Base-by-base conservation (phyloP, 768 basidiomycete genomes). In the Tricholoma matsutake region DNA sequence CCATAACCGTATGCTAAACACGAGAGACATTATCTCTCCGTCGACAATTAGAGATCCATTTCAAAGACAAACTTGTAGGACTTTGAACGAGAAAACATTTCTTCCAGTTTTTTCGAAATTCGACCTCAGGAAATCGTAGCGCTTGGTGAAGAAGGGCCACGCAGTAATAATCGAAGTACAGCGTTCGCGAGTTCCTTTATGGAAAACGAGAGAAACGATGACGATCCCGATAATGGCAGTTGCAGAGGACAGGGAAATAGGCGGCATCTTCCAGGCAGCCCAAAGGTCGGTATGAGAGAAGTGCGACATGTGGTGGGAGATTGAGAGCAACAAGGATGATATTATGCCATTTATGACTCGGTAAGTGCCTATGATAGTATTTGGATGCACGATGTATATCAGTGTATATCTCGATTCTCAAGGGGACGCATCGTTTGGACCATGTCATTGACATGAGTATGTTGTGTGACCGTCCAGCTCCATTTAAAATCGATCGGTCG, bases 1-100 rank as follows among this genome's bases (percentile, higher is more conserved):
- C 76, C 0, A 72, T 68, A 18, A 72, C 64, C 0, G 59, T 45
- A 25, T 66, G 63, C 65, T 66, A 32, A 16, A 28, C 4, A 45
- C 6, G 7, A 3, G 43, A n/a, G 47, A n/a, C 14, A 14, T 35
- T 13, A 10, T 25, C 22, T 20, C 8, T 14, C 4, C 20, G 34
- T 55, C 6, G 20, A 45, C n/a, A 37, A 31, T 9, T 31, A 13
- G 11, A 16, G 8, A 35, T n/a, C 29, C 31, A n/a, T 32, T 37
- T 20, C n/a, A 18, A 16, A 5, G 31, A 34, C 39, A 13, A 25
- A 55, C 54, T 22, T 55, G 54, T 20, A 55, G 34, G 25, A 55
- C 18, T 18, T 55, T 55, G 34, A 55, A 55, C 22, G 54, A 37
- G 18, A 55, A 37, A 11, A 55, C 10, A 10, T 37, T 20, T 10